Conservation (phyloP, 805 yeast genomes). For the Scheffersomyces amazonensis region DNA sequence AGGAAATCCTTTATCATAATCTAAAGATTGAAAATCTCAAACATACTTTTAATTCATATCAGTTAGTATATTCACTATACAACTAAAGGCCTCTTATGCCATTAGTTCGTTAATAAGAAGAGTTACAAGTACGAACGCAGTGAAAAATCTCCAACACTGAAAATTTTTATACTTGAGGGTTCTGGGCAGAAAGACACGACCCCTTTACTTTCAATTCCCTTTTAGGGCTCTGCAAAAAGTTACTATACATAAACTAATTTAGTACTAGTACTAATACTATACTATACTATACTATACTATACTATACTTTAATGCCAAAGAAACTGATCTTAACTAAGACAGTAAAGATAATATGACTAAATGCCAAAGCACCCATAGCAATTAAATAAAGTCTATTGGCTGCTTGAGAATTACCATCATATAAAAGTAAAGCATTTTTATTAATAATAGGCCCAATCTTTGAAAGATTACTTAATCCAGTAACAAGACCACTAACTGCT, state of each 20-base stretch:
- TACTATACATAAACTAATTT: no score
- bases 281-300: no score
- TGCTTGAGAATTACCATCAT: conserved; percentile 24
- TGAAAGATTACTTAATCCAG: conserved; percentile 53
- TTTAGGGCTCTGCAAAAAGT: no score
- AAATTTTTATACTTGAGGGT: no score
- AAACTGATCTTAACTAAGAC: conserved; percentile 64
- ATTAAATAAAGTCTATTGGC: conserved; percentile 30
- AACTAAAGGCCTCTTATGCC: no score
- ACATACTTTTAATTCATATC: conserved; percentile 18
- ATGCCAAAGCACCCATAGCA: conserved; percentile 38
- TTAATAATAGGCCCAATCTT: conserved; percentile 41
- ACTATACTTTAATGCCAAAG: conserved; percentile 42
- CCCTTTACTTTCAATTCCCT: no score
- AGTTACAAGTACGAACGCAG: no score
- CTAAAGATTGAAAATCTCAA: not conserved
- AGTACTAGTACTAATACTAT: no score
- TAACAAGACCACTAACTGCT: conserved; percentile 54
- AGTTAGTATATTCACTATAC: not conserved
- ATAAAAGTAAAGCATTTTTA: conserved; percentile 30
- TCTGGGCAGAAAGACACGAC: no score
- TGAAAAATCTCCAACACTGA: no score
- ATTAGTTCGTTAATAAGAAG: no score
- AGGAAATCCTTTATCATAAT: no score
- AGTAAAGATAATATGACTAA: conserved; percentile 57